A percentile compares a stretch with the other conserved stretches of the same genome.
Conservation (phyloP, 2,329 filamentous ascomycete species). For the Sporothrix euskadiensis region DNA sequence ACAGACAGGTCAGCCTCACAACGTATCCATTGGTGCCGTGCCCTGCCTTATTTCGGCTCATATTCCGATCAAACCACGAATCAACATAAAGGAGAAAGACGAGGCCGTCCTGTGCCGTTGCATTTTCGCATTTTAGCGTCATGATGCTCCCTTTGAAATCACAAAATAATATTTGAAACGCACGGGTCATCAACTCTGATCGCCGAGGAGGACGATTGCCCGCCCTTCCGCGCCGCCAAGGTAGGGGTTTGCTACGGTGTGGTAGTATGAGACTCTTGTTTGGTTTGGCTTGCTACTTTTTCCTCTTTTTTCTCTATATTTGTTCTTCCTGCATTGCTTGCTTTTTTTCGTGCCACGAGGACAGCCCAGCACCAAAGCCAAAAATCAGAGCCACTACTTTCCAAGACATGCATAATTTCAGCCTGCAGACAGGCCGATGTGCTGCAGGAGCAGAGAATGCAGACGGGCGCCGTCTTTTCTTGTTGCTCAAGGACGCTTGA, state of each 20-base stretch:
- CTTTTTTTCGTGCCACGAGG: not conserved
- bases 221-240: not conserved
- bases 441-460: not conserved
- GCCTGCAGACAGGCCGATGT: not conserved
- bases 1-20: not conserved
- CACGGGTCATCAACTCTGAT: constrained; percentile 5
- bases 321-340: not conserved
- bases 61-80: not conserved
- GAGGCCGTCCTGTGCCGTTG: not conserved
- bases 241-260: not conserved
- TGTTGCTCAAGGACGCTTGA: not conserved
- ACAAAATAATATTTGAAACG: not conserved
- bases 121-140: not conserved
- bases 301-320: not conserved
- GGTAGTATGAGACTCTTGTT: not conserved
- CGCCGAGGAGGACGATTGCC: not conserved
- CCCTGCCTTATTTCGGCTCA: constrained; percentile 4
- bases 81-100: not conserved
- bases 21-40: not conserved
- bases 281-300: not conserved
- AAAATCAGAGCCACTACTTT: not conserved
- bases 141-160: not conserved
- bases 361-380: not conserved
- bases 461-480: not conserved
- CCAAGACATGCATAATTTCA: constrained; percentile 5